Evolutionary conservation across 306 rosid genomes (phyloP).

Genomic region (Boehmeria nivea): DNA sequence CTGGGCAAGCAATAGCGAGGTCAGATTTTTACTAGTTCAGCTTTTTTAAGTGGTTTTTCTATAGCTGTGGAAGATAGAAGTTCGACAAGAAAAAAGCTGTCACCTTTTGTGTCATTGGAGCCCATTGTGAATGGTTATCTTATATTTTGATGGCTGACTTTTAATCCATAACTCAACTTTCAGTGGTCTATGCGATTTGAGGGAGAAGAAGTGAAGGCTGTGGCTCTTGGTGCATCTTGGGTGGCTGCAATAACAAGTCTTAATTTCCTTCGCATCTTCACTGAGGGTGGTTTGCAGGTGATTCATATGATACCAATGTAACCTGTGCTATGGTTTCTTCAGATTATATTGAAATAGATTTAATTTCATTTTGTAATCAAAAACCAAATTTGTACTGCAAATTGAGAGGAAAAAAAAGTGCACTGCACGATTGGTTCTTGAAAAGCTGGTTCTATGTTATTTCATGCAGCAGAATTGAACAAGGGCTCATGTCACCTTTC

Average conservation of each 20-base stretch:
- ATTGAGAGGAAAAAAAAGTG: background rate
- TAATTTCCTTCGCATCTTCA: constrained; percentile 84
- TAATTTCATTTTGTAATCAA: background rate
- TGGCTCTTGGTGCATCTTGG: constrained; percentile 81
- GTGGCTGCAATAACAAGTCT: constrained; percentile 88
- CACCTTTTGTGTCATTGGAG: constrained; percentile 5
- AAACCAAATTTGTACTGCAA: background rate
- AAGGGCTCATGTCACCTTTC: no score
- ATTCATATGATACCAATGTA: no score
- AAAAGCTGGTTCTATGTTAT: background rate
- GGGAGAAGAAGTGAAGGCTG: constrained; percentile 89
- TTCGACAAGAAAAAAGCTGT: constrained; percentile 7
- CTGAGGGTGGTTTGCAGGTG: constrained; percentile 91
- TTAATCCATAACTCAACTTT: constrained; percentile 18
- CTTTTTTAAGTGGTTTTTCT: constrained; percentile 7
- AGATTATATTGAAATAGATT: background rate
- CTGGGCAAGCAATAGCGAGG: constrained; percentile 97
- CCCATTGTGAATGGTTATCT: constrained; percentile 6
- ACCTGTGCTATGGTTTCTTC: background rate
- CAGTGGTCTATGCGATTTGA: constrained; percentile 99
- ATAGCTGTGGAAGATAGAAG: background rate
- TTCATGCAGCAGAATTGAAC: constrained; percentile 9
- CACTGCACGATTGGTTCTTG: background rate
- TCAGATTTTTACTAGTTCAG: constrained; percentile 19
- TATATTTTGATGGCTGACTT: constrained; percentile 26